Conservation (phyloP, 345 rosid species). For the Passiflora organensis region DNA sequence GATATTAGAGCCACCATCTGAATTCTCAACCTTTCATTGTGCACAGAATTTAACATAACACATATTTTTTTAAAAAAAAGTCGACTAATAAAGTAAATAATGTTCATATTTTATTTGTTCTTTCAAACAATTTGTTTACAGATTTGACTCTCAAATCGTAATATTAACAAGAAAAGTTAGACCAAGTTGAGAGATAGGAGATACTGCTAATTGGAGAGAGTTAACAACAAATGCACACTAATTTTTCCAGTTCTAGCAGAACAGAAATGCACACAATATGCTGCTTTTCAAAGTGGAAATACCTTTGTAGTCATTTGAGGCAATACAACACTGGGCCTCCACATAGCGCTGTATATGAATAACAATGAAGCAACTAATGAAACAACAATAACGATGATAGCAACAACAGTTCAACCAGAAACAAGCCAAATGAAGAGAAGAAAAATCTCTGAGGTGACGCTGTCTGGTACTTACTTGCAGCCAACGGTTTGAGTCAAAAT, state of each 20-base stretch:
- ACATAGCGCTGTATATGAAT: slow-evolving; percentile 76
- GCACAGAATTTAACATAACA: not conserved
- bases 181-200: not conserved
- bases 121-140: too few species aligned
- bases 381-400: not conserved
- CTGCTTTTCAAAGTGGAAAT: not conserved
- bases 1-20: not conserved
- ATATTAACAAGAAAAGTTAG: too few species aligned
- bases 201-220: too few species aligned
- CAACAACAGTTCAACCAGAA: not conserved
- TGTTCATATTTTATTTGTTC: not conserved
- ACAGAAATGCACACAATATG: too few species aligned
- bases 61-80: not conserved
- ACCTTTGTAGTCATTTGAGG: slow-evolving; percentile 96
- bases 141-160: too few species aligned
- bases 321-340: slow-evolving; percentile 88
- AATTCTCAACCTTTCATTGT: not conserved
- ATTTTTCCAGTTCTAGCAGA: too few species aligned
- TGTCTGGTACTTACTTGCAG: slow-evolving; percentile 69
- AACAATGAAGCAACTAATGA: slow-evolving; percentile 4
- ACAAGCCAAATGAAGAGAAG: not conserved
- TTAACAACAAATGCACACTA: too few species aligned
- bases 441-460: not conserved
- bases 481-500: slow-evolving; percentile 81
- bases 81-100: not conserved